Evolutionary conservation across 2,329 filamentous ascomycete species (phyloP), one percentile per base, ranked within the genome.

Genomic region (Macrophomina phaseolina): DNA sequence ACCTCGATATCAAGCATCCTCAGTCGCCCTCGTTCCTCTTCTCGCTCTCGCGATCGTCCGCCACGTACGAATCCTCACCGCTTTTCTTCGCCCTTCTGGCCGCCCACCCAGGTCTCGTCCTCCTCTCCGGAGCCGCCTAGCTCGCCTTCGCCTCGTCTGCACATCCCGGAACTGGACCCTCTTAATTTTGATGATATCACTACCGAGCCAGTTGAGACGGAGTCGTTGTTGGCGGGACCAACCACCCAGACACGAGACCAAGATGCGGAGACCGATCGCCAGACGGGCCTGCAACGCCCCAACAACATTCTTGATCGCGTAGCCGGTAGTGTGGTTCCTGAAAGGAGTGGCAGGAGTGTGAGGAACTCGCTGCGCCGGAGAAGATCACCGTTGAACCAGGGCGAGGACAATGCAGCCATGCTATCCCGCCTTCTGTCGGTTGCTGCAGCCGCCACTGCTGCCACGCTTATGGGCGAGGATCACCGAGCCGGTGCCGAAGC

Each of bases 361-460:
- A 78, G 81, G 23, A 80, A 77, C 60, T 78, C 79, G 14, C 69
- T 77, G 64, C 81, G 87, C 67, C 80, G 86, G 68, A 79, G 86
- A 65, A 82, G 86, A 53, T 83, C 85, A 28, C 79, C 87, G 64
- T 75, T 84, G 34, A 75, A 84, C 65, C 81, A 84, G 38, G 82
- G 83, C 68, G 86, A 89, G 71, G 87, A 90, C 71, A 87, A 89
- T 72, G 87, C 86, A 3, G 86, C 86, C n/a, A 80, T 84, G 73
- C 78, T 90, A 38, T 89, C 87, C 51, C 82, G 87, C 49, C 81
- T 90, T 36, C 79, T 90, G 18, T 88, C 88, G 55, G 82, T 89
- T 28, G 87, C 88, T 36, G 88, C 88, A 14, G 85, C 87, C 46
- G 86, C 87, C 12, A 89, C 89, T 45, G 88, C 88, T 63, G 86